Conservation (phyloP, 768 basidiomycete species). For the Dioszegia aurantiaca region DNA sequence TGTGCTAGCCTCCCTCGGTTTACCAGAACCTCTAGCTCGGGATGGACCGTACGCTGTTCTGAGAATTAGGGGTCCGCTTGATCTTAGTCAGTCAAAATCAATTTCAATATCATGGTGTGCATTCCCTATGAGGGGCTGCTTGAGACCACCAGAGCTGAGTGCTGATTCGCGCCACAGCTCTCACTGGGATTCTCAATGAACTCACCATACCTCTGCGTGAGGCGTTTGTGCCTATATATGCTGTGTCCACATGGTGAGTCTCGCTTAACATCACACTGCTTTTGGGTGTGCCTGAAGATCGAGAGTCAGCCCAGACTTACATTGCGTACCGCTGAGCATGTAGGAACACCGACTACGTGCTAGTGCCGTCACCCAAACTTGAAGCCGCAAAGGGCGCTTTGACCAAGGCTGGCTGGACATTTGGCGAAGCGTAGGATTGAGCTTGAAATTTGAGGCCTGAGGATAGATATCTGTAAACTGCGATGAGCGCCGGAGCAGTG, state of each 20-base stretch:
- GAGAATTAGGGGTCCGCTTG: background rate
- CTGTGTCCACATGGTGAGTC: constrained; percentile 6
- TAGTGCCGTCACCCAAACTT: background rate
- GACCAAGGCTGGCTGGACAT: background rate
- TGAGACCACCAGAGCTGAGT: too few species aligned
- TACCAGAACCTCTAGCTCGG: background rate
- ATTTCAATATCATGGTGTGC: too few species aligned
- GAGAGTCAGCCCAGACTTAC: too few species aligned
- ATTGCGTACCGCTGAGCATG: background rate
- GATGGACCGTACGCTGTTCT: constrained; percentile 8
- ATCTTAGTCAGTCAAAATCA: constrained; percentile 2
- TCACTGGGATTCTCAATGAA: constrained; percentile 13
- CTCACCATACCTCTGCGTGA: background rate
- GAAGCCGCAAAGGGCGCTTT: background rate
- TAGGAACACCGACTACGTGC: constrained; percentile 9
- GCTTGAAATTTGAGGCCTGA: too few species aligned
- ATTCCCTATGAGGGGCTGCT: background rate
- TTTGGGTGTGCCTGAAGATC: too few species aligned
- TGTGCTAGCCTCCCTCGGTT: background rate
- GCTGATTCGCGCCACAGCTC: background rate
- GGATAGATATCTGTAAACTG: too few species aligned
- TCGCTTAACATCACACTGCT: background rate
- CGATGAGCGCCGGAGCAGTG: too few species aligned
- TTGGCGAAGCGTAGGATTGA: background rate
- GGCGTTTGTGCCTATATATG: constrained; percentile 4